Conservation (phyloP, 2,329 filamentous ascomycete genomes). For the Talaromyces sp. region DNA sequence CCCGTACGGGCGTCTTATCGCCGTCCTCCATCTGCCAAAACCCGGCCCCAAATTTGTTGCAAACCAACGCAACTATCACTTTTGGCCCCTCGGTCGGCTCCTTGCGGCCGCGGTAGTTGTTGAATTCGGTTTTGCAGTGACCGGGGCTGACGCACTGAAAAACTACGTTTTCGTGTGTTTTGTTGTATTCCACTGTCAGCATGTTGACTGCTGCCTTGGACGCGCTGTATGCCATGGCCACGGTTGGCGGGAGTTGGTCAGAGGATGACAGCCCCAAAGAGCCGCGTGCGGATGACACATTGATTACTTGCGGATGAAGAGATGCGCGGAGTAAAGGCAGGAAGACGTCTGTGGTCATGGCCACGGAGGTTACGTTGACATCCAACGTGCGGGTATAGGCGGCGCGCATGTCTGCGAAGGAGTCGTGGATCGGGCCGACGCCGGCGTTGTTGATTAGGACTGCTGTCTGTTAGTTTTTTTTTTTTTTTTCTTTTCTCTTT, state of each 20-base stretch:
- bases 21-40: not conserved
- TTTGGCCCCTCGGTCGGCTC: not conserved
- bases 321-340: not conserved
- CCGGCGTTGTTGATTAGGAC: constrained; percentile 3
- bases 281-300: not conserved
- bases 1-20: not conserved
- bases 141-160: not conserved
- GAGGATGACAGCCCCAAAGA: not conserved
- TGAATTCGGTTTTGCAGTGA: not conserved
- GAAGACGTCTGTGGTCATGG: not conserved
- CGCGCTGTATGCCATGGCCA: not conserved
- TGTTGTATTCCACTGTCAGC: not conserved
- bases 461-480: not conserved
- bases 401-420: not conserved
- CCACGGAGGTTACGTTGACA: not conserved
- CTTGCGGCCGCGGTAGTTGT: not conserved
- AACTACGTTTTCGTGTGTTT: not conserved
- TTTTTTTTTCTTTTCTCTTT: too few species aligned
- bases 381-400: not conserved
- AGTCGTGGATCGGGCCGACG: not conserved
- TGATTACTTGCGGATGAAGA: not conserved
- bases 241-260: not conserved
- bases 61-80: not conserved
- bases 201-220: not conserved
- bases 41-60: not conserved